Evolutionary conservation across 371 early-diverging fungal species (phyloP), one percentile per base, ranked within the genome.

Genomic region (Smittium culicis): DNA sequence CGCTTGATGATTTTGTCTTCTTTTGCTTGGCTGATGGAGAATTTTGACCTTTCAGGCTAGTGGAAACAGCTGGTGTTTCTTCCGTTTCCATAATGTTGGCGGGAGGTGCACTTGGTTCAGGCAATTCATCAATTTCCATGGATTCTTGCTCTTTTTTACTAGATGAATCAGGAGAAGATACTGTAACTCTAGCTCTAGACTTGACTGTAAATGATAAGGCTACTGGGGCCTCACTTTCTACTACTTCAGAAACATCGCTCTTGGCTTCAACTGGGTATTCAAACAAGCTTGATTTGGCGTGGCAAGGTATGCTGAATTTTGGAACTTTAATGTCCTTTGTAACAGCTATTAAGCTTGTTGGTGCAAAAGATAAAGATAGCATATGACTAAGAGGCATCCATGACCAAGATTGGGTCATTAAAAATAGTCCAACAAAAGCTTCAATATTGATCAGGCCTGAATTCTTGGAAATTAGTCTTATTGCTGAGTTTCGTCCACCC

Each of bases 361-460:
- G 96, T 25, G 87, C 88, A 72, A 98, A 94, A 5, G 97, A 83
- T 76, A 98, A 82, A 69, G 89, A 83, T 63, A 98, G 75, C 78
- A 98, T 94, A 76, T 94, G 96, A 55, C 92, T 89, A 72, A 98
- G 79, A 35, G 99, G 99, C 82, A 93, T 97, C 99, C 99, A 99
- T 84, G 94, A 96, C 99, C n/a, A n/a, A n/a, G n/a, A n/a, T n/a
- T n/a, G n/a, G n/a, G n/a, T n/a, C n/a, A n/a, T n/a, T n/a, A n/a
- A n/a, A n/a, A n/a, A n/a, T n/a, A n/a, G n/a, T n/a, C n/a, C n/a
- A n/a, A n/a, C n/a, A n/a, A n/a, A n/a, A n/a, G n/a, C n/a, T n/a
- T n/a, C n/a, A n/a, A n/a, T n/a, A n/a, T n/a, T n/a, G n/a, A n/a
- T n/a, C n/a, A n/a, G n/a, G n/a, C n/a, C n/a, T n/a, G n/a, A n/a